Evolutionary conservation across 2,329 filamentous ascomycete species (phyloP), one percentile per base, ranked within the genome.

Genomic region (Colletotrichum magnum): DNA sequence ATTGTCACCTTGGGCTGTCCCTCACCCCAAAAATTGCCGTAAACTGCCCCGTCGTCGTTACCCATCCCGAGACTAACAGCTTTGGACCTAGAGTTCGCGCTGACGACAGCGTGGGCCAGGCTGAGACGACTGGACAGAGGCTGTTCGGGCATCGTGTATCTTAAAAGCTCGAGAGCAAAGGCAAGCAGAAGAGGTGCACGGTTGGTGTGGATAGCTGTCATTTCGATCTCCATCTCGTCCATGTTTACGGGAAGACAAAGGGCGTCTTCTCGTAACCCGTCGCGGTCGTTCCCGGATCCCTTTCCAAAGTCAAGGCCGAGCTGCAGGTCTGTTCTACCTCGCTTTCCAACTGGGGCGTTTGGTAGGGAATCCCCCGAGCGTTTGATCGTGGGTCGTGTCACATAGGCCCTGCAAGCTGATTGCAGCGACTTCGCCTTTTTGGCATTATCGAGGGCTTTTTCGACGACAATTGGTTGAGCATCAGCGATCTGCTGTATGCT

Each of bases 61-160:
- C 85, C 88, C 21, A 97, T 83, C 0, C 94, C 94, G 36, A 97
- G 81, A 71, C 88, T 92, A 32, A 91, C 86, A 10, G 94, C 94
- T 79, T 95, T 95, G 43, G 88, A 89, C 72, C 90, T 88, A 69
- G 92, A 94, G 76, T 95, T 96, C 32, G 90, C 90, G 76, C 93
- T 95, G 16, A 97, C 93, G 1, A 96, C 90, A 0, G 93, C 94
- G 79, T 97, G 94, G 0, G 91, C 93, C 21, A 97, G 83, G 76
- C 94, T 97, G 21, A 97, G 82, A 54, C 93, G 86, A 77, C 93
- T 95, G n/a, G 93, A 96, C 3, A 91, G 85, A 3, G 94, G 94
- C 77, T 97, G 94, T 73, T 93, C 91, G 0, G 94, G 93, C 91
- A 95, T 95, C 0, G 93, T 97, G 76, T 92, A 90, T 53, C 92